These are phyloP conservation scores for Xylaria polymorpha DNA, from an alignment of 2,329 filamentous ascomycete genomes.

Conservation along the genomic window DNA sequence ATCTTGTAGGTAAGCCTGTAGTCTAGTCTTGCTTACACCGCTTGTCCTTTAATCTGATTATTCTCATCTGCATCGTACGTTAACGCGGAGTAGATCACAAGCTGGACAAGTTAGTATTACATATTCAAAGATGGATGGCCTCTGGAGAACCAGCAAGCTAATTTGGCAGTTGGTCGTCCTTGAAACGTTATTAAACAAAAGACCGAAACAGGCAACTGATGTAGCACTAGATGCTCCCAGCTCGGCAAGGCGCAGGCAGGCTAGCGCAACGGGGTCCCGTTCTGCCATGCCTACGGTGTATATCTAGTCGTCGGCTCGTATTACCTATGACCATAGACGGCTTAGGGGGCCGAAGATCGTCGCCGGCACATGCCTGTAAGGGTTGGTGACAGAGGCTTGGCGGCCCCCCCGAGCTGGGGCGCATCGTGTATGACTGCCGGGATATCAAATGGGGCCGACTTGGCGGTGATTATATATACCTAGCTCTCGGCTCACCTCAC, in stretches of 20 bases:
- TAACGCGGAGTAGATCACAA: no score
- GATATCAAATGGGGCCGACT: neutral
- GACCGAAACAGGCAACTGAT: conserved; percentile 19
- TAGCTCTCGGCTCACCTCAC: neutral
- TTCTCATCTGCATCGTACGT: no score
- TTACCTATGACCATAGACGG: neutral
- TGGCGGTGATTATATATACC: conserved; percentile 20
- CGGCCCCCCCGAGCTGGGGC: neutral
- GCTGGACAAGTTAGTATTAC: no score
- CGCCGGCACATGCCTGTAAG: conserved; percentile 19
- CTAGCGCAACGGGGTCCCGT: neutral
- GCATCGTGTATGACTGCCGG: neutral
- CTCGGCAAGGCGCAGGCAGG: conserved; percentile 8
- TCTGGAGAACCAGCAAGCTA: neutral
- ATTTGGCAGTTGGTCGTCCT: neutral
- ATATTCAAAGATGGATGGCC: no score
- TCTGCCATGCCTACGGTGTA: neutral
- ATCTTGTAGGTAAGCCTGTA: neutral
- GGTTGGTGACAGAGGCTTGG: conserved; percentile 9
- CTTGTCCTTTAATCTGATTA: no score
- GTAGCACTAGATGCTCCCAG: neutral
- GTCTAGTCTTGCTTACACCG: neutral
- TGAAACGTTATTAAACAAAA: conserved; percentile 4
- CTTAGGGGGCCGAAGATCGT: conserved; percentile 27
- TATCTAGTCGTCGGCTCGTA: neutral